Conservation (phyloP, 495 filamentous ascomycete genomes). For the Haplographium delicatum region DNA sequence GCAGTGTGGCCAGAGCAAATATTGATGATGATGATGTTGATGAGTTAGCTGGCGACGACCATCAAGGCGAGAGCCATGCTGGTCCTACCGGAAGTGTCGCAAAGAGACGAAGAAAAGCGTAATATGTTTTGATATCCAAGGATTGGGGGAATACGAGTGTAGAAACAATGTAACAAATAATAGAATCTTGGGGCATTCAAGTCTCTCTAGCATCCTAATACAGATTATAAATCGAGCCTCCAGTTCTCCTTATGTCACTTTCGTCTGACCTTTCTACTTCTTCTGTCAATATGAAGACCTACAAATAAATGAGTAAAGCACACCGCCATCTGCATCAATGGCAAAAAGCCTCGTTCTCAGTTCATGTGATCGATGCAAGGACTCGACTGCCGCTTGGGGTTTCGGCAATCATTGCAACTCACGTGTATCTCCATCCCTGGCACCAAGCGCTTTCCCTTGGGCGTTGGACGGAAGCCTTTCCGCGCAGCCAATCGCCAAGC, state of each 20-base stretch:
- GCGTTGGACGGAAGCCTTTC: not conserved
- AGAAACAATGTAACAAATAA: not conserved
- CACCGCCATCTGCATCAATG: not conserved
- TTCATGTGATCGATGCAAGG: not conserved
- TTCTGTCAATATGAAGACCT: not conserved
- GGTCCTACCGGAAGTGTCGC: conserved; percentile 3
- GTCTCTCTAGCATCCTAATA: not conserved
- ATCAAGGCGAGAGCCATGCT: conserved; percentile 6
- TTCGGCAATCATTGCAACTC: not conserved
- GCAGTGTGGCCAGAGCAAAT: conserved; percentile 11
- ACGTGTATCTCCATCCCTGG: not conserved
- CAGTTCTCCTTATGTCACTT: too few relatives aligned
- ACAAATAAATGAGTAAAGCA: not conserved
- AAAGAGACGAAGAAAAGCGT: conserved; percentile 19
- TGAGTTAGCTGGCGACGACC: conserved; percentile 18
- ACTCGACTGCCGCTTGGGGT: not conserved
- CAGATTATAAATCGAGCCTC: too few relatives aligned
- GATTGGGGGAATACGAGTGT: not conserved
- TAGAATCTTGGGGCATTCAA: not conserved
- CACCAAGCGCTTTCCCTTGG: not conserved
- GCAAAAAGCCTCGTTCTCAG: not conserved
- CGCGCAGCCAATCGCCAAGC: too few relatives aligned
- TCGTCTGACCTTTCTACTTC: not conserved
- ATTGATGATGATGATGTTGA: conserved; percentile 15
- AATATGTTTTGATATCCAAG: not conserved